Base-by-base conservation (phyloP, 495 filamentous ascomycete species). In the Penicillium mononematosum region DNA sequence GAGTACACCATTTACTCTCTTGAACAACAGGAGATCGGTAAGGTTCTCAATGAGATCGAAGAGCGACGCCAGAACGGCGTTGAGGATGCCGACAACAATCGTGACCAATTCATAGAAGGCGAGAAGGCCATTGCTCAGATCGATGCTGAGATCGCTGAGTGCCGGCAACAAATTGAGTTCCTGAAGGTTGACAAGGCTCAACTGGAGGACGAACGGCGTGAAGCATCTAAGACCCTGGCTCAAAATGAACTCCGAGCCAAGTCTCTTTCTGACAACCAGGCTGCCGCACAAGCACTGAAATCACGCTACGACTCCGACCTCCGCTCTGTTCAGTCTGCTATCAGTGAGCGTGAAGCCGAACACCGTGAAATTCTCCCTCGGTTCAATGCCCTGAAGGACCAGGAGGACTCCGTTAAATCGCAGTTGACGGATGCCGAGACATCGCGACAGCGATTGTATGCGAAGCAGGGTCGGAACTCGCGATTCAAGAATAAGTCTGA, bases 1-100 rank as follows among this genome's bases (percentile, higher is more conserved):
- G 91, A 97, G 67, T 98, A 96, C 67, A 91, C 92, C 2, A 96
- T 96, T 62, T 91, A 96, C 67, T 86, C 92, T 57, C 88, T 88
- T 55, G 90, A 96, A 60, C 91, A 97, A 65, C 81, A 87, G 24
- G 87, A 87, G 29, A 87, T 94, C 39, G 71, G 84, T 42, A 83
- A 85, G 53, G 85, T 88, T 8, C 80, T 98, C 3, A 90, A 92
- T 47, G 89, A 84, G 53, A 81, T 99, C 19, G 93, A 98, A 41
- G 88, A 90, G 50, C 81, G 85, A 53, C 82, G 92, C 43, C 85
- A 91, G 65, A 86, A 83, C 20, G 91, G 92, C 16, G 83, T 89
- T 4, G 92, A 92, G 52, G 87, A 88, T 52, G 89, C 88, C 5
- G 91, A 96, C 61, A 85, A 90, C 52, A 91, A 88, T 60, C 83